phyloP scores from a whole-genome alignment of 2,329 filamentous ascomycete genomes.

The Aureobasidium sp. region DNA sequence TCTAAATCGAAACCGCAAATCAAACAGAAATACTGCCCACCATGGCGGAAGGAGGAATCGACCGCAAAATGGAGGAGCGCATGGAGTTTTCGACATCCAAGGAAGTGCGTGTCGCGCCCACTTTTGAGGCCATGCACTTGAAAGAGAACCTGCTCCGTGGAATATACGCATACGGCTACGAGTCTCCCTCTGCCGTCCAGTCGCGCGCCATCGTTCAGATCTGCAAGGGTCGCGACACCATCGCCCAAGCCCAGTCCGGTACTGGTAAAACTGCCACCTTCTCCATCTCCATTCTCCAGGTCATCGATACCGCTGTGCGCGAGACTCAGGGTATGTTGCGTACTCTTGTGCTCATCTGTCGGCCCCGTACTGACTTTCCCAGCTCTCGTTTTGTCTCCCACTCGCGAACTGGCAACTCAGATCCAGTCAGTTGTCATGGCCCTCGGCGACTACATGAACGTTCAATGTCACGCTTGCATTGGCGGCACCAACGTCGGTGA shows the following conservation, averaged over 20 bases:
- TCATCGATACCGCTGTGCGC: conserved; percentile 87
- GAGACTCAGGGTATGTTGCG: conserved; percentile 62
- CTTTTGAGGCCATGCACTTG: conserved; percentile 91
- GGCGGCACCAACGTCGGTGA: conserved; percentile 97
- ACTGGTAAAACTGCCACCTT: conserved; percentile 97
- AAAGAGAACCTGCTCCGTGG: conserved; percentile 96
- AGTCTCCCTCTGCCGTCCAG: conserved; percentile 95
- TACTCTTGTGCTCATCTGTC: not conserved
- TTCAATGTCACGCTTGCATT: conserved; percentile 97
- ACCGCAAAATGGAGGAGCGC: conserved; percentile 88
- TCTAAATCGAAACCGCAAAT: not conserved
- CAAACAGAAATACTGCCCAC: conserved; percentile 29
- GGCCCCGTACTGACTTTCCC: not conserved
- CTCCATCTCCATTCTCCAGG: conserved; percentile 91
- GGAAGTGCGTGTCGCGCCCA: conserved; percentile 91
- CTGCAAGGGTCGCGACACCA: conserved; percentile 97
- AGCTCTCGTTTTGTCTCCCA: conserved; percentile 90
- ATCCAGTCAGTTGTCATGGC: conserved; percentile 99
- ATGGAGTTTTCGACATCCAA: conserved; percentile 99
- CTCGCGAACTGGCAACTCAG: conserved; percentile 92
- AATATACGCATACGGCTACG: conserved; percentile 97
- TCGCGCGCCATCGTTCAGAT: conserved; percentile 97
- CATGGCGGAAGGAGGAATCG: conserved; percentile 87
- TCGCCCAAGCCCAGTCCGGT: conserved; percentile 94
- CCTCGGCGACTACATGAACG: conserved; percentile 99